Percentiles rank a stretch among this genome's conserved stretches.
Evolutionary conservation across 495 filamentous ascomycete species (phyloP).

Genomic region (Aspergillus diversus): DNA sequence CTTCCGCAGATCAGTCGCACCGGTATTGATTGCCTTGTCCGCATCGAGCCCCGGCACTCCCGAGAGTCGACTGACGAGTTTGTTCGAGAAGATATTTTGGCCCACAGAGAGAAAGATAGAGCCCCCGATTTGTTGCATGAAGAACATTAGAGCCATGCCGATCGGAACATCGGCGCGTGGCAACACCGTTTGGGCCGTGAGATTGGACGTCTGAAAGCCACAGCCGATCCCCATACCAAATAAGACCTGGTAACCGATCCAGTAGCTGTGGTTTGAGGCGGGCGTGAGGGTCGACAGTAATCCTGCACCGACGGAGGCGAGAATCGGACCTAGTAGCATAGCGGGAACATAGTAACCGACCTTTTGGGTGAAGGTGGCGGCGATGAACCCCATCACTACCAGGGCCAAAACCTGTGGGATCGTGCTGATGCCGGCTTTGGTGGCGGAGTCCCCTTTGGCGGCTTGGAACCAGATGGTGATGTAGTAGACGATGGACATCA

Average conservation of each 20-base stretch:
- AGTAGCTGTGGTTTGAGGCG: slow-evolving; percentile 26
- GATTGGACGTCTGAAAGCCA: slow-evolving; percentile 37
- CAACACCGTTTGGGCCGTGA: slow-evolving; percentile 45
- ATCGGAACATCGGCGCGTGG: slow-evolving; percentile 37
- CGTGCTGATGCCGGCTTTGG: slow-evolving; percentile 33
- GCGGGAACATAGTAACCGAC: slow-evolving; percentile 47
- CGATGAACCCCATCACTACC: slow-evolving; percentile 28
- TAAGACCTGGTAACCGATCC: slow-evolving; percentile 43
- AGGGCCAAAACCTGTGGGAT: slow-evolving; percentile 35
- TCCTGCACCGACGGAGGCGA: slow-evolving; percentile 37
- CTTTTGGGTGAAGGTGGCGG: slow-evolving; percentile 16
- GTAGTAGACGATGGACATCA: slow-evolving; percentile 32
- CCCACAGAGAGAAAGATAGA: slow-evolving; percentile 41
- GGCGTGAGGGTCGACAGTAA: slow-evolving; percentile 35
- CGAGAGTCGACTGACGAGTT: slow-evolving; percentile 27
- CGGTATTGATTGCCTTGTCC: slow-evolving; percentile 27
- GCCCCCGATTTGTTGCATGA: slow-evolving; percentile 44
- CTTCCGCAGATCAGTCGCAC: slow-evolving; percentile 32
- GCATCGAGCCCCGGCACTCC: slow-evolving; percentile 24
- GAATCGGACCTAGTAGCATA: slow-evolving; percentile 32
- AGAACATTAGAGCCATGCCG: slow-evolving; percentile 44
- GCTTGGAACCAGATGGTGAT: slow-evolving; percentile 44
- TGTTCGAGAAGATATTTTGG: slow-evolving; percentile 37
- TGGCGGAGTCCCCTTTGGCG: slow-evolving; percentile 32
- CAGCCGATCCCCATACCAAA: slow-evolving; percentile 43